Percentiles rank a stretch among this genome's conserved stretches.
These are phyloP conservation scores for Hypoxylon sp. DNA, from an alignment of 2,329 filamentous ascomycete species.

Conservation along the genomic window DNA sequence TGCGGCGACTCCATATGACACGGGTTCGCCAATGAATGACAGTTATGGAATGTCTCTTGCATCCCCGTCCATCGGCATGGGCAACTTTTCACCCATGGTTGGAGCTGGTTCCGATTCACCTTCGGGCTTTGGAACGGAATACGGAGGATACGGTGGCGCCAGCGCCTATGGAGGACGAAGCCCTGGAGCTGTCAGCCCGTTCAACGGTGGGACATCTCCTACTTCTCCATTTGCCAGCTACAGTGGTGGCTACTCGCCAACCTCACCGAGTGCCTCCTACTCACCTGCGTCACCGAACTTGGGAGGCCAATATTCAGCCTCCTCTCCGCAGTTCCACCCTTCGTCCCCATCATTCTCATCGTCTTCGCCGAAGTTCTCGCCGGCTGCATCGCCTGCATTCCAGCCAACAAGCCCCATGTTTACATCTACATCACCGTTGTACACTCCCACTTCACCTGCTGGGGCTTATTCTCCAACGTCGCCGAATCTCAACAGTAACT, in stretches of 20 bases:
- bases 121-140: conserved; percentile 70
- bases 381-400: too few relatives aligned
- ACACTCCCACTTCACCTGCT: conserved; percentile 69
- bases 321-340: conserved; percentile 70
- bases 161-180: conserved; percentile 76
- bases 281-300: conserved; percentile 79
- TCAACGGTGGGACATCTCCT: conserved; percentile 72
- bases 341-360: conserved; percentile 70
- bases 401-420: conserved; percentile 68
- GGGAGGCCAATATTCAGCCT: conserved; percentile 64
- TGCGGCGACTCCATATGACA: conserved; percentile 93
- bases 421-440: conserved; percentile 71
- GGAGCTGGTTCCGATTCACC: conserved; percentile 76
- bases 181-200: conserved; percentile 77
- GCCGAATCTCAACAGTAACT: conserved; percentile 75
- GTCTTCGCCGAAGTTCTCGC: conserved; percentile 57
- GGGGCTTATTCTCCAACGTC: conserved; percentile 74
- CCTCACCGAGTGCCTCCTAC: conserved; percentile 77
- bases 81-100: conserved; percentile 80
- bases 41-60: conserved; percentile 68
- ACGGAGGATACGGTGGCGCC: conserved; percentile 61
- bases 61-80: conserved; percentile 64
- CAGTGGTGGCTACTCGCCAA: conserved; percentile 73
- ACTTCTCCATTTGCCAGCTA: conserved; percentile 68
- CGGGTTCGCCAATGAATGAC: conserved; percentile 79